A percentile compares a stretch with the other conserved stretches of the same genome.
These are phyloP conservation scores for Aspergillus pseudotamarii DNA, from an alignment of 2,329 filamentous ascomycete genomes.

Conservation along the genomic window DNA sequence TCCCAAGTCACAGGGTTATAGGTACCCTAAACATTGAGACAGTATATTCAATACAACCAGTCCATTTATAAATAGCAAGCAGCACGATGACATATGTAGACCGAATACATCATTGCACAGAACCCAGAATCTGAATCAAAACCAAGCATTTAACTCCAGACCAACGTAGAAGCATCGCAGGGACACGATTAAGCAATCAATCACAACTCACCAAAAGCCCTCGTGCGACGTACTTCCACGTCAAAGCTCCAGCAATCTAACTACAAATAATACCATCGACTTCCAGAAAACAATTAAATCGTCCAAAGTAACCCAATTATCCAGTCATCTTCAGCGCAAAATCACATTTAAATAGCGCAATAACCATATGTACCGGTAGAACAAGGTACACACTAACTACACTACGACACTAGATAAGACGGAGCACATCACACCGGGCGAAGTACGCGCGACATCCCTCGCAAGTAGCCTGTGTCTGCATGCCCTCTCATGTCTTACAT, in stretches of 20 bases:
- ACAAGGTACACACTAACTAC: not conserved
- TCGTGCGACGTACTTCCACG: not conserved
- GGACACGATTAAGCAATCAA: not conserved
- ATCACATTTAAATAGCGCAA: not conserved
- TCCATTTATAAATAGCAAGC: not conserved
- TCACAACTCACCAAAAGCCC: not conserved
- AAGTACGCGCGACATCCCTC: not conserved
- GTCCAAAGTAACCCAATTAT: not conserved
- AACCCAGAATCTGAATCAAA: not conserved
- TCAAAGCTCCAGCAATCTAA: not conserved
- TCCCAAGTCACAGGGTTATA: not conserved
- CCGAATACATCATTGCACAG: not conserved
- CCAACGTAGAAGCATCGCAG: not conserved
- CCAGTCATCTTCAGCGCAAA: not conserved
- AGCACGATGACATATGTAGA: not conserved
- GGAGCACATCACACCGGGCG: slow-evolving; percentile 11
- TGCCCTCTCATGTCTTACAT: slow-evolving; percentile 3
- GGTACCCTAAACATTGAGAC: not conserved
- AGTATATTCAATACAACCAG: not conserved
- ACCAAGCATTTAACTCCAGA: not conserved
- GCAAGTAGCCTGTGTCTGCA: slow-evolving; percentile 1
- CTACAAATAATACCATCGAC: not conserved
- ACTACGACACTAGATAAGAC: not conserved
- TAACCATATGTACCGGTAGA: not conserved
- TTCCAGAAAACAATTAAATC: not conserved